Conservation (phyloP, 164 flowering plant genomes). For the Aristolochia fimbriata region DNA sequence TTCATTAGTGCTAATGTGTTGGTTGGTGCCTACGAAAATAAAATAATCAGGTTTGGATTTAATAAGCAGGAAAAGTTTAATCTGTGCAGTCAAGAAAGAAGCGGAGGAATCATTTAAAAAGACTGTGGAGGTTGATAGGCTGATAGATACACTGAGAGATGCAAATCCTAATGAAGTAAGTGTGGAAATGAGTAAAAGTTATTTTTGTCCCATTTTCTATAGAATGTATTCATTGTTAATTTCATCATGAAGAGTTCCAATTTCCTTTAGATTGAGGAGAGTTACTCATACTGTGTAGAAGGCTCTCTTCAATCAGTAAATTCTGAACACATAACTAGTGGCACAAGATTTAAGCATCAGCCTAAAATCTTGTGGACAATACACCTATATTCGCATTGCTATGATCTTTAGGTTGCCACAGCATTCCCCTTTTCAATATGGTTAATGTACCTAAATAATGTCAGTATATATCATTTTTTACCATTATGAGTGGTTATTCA, state of each 20-base stretch:
- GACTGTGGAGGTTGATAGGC: slow-evolving; percentile 77
- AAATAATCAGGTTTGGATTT: slow-evolving; percentile 34
- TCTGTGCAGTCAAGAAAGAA: slow-evolving; percentile 76
- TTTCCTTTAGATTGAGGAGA: background rate
- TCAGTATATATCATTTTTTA: background rate
- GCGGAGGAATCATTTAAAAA: slow-evolving; percentile 71
- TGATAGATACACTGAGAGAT: slow-evolving; percentile 69
- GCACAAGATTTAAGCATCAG: no score
- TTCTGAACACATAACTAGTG: no score
- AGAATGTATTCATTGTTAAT: background rate
- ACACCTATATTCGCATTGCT: no score
- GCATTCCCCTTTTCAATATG: background rate
- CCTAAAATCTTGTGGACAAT: no score
- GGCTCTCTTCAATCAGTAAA: background rate
- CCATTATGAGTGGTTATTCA: background rate
- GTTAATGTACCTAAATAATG: background rate
- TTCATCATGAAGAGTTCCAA: background rate
- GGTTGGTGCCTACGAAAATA: slow-evolving; percentile 2
- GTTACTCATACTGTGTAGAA: background rate
- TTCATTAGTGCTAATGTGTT: no score
- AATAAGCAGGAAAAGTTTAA: slow-evolving; percentile 87
- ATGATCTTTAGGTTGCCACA: background rate
- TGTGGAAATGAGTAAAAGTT: background rate
- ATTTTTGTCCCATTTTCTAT: background rate
- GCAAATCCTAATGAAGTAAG: slow-evolving; percentile 73